Evolutionary conservation across 805 yeast species (phyloP).

Genomic region (Metschnikowia similis): DNA sequence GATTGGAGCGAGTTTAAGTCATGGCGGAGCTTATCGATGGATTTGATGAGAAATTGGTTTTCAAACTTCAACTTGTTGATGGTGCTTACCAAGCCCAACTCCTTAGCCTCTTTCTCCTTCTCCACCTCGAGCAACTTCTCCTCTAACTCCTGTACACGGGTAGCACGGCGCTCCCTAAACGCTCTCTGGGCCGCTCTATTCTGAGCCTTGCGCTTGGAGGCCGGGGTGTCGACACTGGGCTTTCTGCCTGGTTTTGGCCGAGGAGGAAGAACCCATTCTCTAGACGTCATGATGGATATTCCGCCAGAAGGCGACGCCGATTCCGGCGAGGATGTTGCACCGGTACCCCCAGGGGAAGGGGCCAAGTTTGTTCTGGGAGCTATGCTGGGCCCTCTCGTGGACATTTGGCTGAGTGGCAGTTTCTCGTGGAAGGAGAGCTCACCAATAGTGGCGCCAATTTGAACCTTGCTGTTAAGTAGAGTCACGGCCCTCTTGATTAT

Average conservation of each 20-base stretch:
- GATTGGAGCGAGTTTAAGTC: conserved; percentile 24
- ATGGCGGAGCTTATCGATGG: conserved; percentile 38
- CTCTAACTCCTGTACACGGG: conserved; percentile 74
- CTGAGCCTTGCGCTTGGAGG: conserved; percentile 82
- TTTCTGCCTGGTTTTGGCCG: conserved; percentile 60
- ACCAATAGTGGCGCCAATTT: neutral
- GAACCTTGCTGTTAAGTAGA: too few relatives aligned
- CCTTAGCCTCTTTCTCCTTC: conserved; percentile 58
- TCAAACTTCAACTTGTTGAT: conserved; percentile 46
- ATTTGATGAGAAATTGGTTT: conserved; percentile 40
- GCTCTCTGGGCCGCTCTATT: conserved; percentile 94
- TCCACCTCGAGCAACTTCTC: conserved; percentile 62
- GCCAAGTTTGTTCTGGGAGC: conserved; percentile 17
- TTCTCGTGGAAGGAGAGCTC: neutral
- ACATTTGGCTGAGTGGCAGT: conserved; percentile 3
- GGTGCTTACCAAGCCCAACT: conserved; percentile 49
- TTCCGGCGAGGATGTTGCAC: conserved; percentile 16
- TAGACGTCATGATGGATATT: conserved; percentile 50
- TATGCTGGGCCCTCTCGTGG: conserved; percentile 15
- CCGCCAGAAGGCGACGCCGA: conserved; percentile 13
- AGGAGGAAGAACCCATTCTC: conserved; percentile 59
- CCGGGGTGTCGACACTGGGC: conserved; percentile 73
- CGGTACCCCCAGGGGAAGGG: conserved; percentile 15
- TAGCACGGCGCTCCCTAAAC: conserved; percentile 82
- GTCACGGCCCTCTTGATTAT: too few relatives aligned